Base-by-base conservation (phyloP, 768 basidiomycete genomes). In the Termitomyces eurrhizus region DNA sequence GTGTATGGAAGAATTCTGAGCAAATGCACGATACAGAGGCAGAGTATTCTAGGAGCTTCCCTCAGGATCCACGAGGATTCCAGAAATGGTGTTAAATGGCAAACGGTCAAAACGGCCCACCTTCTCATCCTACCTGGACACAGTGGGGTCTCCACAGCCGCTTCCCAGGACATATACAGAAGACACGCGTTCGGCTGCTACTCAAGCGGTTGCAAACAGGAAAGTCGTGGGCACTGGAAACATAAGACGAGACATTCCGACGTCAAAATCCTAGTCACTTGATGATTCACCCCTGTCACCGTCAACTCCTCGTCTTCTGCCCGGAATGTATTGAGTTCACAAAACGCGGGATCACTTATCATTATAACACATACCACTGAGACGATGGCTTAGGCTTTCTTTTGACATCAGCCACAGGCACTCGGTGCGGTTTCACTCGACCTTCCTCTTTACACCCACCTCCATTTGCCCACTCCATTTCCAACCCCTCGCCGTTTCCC, bases 1-100 rank as follows among this genome's bases (percentile, higher is more conserved):
- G 96, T 69, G 90, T 92, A 1, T 99, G 97, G 97, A 97, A 96
- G 78, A 80, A 86, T 1, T 97, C 95, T 70, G 97, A 99, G 74
- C 82, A 91, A 69, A 81, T 81, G 44, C 78, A 92, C 61, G 96
- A 96, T 18, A 80, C 86, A 1, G 72, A 82, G 11, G 85, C 85
- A 7, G 87, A 93, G 21, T 21, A 21, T 52, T 52, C 52, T 39
- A 26, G 24, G 36, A 26, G 14, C 26, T 16, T 26, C 36, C 21
- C 21, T 13, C 29, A 29, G 29, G 29, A 29, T 29, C 36, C 12
- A 16, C 9, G 7, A 44, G 42, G 4, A 16, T 52, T 6, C 36
- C 36, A 21, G 21, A 21, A 21, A 21, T 7, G 24, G 36, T 52
- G 14, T 21, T 21, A 21, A 52, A 37, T 37, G 52, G 36, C 24